Base-by-base conservation (phyloP, 2,329 filamentous ascomycete species). In the Botryotinia narcissicola region DNA sequence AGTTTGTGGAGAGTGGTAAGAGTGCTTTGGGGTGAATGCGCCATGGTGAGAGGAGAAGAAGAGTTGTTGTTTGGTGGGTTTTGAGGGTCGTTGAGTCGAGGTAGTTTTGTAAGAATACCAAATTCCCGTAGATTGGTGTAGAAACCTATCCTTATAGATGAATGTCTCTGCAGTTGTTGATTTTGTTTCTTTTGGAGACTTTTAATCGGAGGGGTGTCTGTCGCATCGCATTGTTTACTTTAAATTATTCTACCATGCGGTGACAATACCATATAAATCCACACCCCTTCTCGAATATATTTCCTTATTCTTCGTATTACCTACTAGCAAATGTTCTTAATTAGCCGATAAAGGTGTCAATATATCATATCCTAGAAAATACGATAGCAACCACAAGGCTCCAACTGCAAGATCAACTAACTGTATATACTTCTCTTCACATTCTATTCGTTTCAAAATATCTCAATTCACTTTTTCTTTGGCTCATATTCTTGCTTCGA, bases 1-100 rank as follows among this genome's bases (percentile, higher is more conserved):
- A 93, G 84, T 66, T 87, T 83, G 60, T 84, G 81, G 61, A 93
- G 82, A 25, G 84, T 80, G 51, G 82, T 81, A 22, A 90, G 81
- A 32, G 86, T 84, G 46, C 86, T 79, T 54, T 77, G 75, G 29
- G 76, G 75, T 29, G 76, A 75, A 66, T 75, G 74, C 25, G 75
- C 76, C 78, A 79, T 78, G n/a, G 68, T 73, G 74, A 18, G 44
- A 48, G 40, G 32, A 22, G 20, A 9, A 25, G 12, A 9, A 32
- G 51, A 35, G 10, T 18, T 20, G n/a, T 42, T 67, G 59, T 51
- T 35, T 51, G 22, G 22, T 18, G 20, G 25, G 1, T 14, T 14
- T 37, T 51, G 5, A 37, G 44, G 22, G 22, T 48, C 9, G 40
- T 71, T n/a, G 8, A 42, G 44, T 8, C 8, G 32, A 18, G 18